Evolutionary conservation across 2,329 filamentous ascomycete species (phyloP), one percentile per base, ranked within the genome.

Genomic region (Penicillium oxalicum): DNA sequence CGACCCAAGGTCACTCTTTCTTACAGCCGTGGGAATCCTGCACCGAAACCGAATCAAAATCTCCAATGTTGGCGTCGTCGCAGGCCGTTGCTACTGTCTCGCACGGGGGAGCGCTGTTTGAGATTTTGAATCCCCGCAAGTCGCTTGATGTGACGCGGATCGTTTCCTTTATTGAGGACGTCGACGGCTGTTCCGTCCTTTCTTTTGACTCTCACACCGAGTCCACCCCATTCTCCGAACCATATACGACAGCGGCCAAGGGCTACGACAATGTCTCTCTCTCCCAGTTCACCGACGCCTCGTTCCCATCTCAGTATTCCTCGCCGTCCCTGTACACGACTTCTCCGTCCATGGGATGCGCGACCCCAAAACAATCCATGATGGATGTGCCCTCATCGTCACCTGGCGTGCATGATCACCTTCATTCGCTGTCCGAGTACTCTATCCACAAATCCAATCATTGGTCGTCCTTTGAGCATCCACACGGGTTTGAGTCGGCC

Each of bases 91-190:
- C 61, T 45, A 67, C 61, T 47, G 53, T 70, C 36, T 58, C 61
- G 28, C 61, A 68, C 47, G 61, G 67, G 40, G 67, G 67, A 9
- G 56, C 65, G 8, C 61, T 59, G 7, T 70, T 70, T 40, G 66
- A 70, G 32, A 70, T 70, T 13, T 47, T 70, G 13, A 70, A 70
- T 34, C 67, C 66, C 27, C 64, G 64, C 43, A 63, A 65, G 44
- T 69, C 67, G 8, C 51, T 69, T 13, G 60, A 64, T 42, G 53
- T 66, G n/a, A 58, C 64, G 9, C 60, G 63, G 13, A 68, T 69
- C 18, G 62, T 68, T 28, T 69, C 66, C 7, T 66, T 61, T 40
- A 66, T 67, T 29, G 65, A 69, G 41, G 64, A 67, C 37, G 60
- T 63, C n/a, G 61, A 67, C 47, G 49, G 38, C 33, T 61, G 57